Conservation (phyloP, 495 filamentous ascomycete genomes). For the Lasiosphaeria ovina region DNA sequence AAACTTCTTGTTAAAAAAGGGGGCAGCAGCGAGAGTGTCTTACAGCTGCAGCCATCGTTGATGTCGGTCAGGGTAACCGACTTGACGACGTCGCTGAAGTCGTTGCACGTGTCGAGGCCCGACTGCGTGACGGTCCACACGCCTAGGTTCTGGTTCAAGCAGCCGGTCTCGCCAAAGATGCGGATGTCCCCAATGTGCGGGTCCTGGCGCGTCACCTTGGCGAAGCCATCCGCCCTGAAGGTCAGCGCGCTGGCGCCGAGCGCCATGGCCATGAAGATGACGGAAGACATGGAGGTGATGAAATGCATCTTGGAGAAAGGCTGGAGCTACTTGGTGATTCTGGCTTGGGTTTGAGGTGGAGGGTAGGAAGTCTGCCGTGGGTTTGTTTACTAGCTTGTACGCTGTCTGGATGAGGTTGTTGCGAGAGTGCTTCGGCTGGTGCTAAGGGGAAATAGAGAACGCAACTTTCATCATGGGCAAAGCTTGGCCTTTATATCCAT, state of each 20-base stretch:
- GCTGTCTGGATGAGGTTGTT: too few relatives aligned
- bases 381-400: too few relatives aligned
- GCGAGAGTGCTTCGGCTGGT: too few relatives aligned
- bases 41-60: neutral
- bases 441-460: too few relatives aligned
- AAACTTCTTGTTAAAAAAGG: too few relatives aligned
- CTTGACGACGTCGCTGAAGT: neutral
- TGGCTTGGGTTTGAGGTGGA: neutral
- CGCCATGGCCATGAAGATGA: neutral
- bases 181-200: slow-evolving; percentile 1
- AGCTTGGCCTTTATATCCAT: neutral
- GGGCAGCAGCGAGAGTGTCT: neutral
- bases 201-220: neutral
- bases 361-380: too few relatives aligned
- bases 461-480: neutral
- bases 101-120: slow-evolving; percentile 1
- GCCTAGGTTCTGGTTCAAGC: neutral
- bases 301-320: neutral
- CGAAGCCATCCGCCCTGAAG: neutral
- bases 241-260: neutral
- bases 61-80: neutral
- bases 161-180: neutral
- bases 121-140: slow-evolving; percentile 5
- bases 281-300: neutral
- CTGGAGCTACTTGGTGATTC: neutral